Evolutionary conservation across 2,329 filamentous ascomycete species (phyloP).

Genomic region (Apiospora sp.): DNA sequence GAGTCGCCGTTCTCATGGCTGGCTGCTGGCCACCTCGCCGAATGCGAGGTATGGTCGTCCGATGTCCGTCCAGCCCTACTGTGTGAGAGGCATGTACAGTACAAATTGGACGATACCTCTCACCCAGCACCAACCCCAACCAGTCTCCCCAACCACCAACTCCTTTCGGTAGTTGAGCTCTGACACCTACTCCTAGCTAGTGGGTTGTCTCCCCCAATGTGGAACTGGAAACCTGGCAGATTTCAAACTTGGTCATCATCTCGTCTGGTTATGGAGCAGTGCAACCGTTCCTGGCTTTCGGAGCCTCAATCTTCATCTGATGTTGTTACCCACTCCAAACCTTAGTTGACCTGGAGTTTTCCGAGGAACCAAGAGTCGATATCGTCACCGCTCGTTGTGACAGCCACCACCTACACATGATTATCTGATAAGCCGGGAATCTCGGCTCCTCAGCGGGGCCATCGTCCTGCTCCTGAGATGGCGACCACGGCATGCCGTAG

Average conservation of each 20-base stretch:
- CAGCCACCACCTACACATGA: neutral
- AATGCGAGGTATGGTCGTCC: neutral
- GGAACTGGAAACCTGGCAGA: slow-evolving; percentile 15
- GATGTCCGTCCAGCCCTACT: slow-evolving; percentile 16
- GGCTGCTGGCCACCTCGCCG: neutral
- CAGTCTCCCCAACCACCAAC: slow-evolving; percentile 4
- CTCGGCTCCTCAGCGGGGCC: slow-evolving; percentile 5
- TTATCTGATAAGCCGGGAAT: slow-evolving; percentile 11
- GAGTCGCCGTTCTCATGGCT: neutral
- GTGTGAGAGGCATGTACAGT: slow-evolving; percentile 15
- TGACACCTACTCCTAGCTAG: neutral
- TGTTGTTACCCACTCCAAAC: slow-evolving; percentile 15
- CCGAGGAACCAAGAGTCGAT: neutral
- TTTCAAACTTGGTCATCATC: slow-evolving; percentile 20
- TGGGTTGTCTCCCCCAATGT: slow-evolving; percentile 17
- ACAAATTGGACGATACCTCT: slow-evolving; percentile 11
- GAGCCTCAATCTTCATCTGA: slow-evolving; percentile 19
- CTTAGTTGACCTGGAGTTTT: slow-evolving; percentile 7
- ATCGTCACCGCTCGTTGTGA: slow-evolving; percentile 8
- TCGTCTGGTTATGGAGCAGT: slow-evolving; percentile 12
- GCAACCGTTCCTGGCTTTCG: slow-evolving; percentile 2
- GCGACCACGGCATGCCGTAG: slow-evolving; percentile 3
- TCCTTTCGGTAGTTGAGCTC: slow-evolving; percentile 14
- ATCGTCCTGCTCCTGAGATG: slow-evolving; percentile 10
- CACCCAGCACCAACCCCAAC: neutral